These are phyloP conservation scores for Meredithiella fracta DNA, from an alignment of 2,329 filamentous ascomycete species.

Conservation along the genomic window DNA sequence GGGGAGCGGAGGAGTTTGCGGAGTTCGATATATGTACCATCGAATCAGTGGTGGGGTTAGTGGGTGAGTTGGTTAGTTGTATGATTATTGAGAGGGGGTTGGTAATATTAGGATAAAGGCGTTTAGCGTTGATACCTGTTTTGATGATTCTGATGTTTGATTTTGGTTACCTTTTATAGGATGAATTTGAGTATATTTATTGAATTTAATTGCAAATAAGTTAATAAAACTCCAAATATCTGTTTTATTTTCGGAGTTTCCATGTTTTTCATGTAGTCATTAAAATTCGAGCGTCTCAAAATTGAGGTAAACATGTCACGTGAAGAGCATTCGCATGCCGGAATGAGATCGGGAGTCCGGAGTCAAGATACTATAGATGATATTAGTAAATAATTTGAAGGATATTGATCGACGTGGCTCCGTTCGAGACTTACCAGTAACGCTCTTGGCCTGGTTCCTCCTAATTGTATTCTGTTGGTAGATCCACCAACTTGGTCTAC, in stretches of 20 bases:
- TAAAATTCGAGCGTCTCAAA: not conserved
- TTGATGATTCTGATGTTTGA: no score
- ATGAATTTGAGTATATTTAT: no score
- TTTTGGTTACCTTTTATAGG: no score
- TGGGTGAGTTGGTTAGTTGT: not conserved
- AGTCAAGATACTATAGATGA: not conserved
- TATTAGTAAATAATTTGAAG: not conserved
- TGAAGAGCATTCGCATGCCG: not conserved
- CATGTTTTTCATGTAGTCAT: not conserved
- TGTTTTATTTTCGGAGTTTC: not conserved
- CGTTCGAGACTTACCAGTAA: conserved; percentile 6
- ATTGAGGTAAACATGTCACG: not conserved
- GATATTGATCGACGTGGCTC: no score
- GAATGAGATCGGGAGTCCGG: not conserved
- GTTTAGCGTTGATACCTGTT: not conserved
- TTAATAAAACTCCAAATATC: not conserved
- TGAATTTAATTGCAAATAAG: no score
- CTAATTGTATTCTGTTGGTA: conserved; percentile 12
- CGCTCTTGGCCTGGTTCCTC: conserved; percentile 14
- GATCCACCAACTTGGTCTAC: conserved; percentile 4
- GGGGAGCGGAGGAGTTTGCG: conserved; percentile 6
- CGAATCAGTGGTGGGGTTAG: not conserved
- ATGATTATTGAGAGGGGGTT: not conserved
- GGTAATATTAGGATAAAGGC: not conserved
- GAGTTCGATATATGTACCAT: conserved; percentile 4